phyloP scores from a whole-genome alignment of 306 rosid species.

The Malus orientalis region DNA sequence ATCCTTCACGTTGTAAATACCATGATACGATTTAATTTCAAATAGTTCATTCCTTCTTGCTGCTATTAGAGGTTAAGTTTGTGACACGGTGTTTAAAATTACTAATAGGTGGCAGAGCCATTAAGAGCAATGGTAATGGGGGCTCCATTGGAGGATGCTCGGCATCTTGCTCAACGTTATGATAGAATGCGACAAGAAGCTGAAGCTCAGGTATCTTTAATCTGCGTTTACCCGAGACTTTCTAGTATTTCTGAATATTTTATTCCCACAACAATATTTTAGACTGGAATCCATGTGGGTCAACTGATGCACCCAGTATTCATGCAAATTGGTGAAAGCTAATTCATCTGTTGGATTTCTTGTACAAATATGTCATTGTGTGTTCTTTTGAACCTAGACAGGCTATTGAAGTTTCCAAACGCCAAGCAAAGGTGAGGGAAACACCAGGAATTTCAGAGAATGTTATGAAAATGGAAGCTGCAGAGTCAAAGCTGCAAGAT shows the following conservation, averaged over 20 bases:
- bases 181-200: slow-evolving; percentile 94
- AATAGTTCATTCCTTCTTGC: not conserved
- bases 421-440: slow-evolving; percentile 82
- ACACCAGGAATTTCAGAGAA: slow-evolving; percentile 70
- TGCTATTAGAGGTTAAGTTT: not conserved
- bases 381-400: slow-evolving; percentile 62
- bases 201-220: slow-evolving; percentile 72
- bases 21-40: not conserved
- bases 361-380: slow-evolving; percentile 28
- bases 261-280: not conserved
- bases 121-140: slow-evolving; percentile 93
- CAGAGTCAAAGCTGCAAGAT: slow-evolving; percentile 79
- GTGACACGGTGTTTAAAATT: slow-evolving; percentile 15
- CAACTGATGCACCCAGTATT: not conserved
- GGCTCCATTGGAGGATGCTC: slow-evolving; percentile 90
- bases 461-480: slow-evolving; percentile 74
- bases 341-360: slow-evolving; percentile 4
- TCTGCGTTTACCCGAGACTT: not conserved
- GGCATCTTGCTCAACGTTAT: slow-evolving; percentile 93
- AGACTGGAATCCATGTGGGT: not conserved
- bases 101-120: slow-evolving; percentile 78
- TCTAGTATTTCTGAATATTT: not conserved
- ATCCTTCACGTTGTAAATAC: not conserved
- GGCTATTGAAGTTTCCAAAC: slow-evolving; percentile 92
- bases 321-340: not conserved